Conservation (phyloP, 805 yeast genomes). For the Yarrowia hollandica region DNA sequence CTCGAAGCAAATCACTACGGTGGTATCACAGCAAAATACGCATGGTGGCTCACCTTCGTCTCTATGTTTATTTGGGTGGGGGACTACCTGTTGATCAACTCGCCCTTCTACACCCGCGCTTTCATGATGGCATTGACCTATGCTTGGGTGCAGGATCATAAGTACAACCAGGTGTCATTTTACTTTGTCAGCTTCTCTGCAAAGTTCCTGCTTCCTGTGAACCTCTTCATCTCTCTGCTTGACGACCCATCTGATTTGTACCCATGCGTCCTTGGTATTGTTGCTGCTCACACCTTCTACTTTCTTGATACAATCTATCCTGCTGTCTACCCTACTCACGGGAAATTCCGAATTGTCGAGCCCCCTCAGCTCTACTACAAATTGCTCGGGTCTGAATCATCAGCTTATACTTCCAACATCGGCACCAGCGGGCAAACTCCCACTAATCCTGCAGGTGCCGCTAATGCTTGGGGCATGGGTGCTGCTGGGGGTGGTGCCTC, state of each 20-base stretch:
- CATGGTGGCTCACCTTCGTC: conserved; percentile 16
- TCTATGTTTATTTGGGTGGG: conserved; percentile 21
- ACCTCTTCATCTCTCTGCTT: conserved; percentile 38
- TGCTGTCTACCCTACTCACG: conserved; percentile 6
- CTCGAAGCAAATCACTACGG: conserved; percentile 6
- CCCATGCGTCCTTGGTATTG: conserved; percentile 40
- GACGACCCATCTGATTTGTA: conserved; percentile 38
- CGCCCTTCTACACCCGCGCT: conserved; percentile 30
- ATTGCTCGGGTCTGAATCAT: background rate
- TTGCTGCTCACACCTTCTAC: conserved; percentile 37
- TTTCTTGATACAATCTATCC: conserved; percentile 30
- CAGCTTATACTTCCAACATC: conserved; percentile 23
- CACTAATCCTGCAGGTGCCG: background rate
- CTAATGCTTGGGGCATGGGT: conserved; percentile 4
- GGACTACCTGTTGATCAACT: conserved; percentile 9
- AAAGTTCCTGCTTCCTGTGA: conserved; percentile 39
- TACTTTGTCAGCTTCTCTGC: conserved; percentile 40
- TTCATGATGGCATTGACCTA: conserved; percentile 41
- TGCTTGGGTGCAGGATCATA: conserved; percentile 44
- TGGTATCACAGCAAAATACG: conserved; percentile 12
- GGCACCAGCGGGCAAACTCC: conserved; percentile 2
- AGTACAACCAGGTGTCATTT: conserved; percentile 37
- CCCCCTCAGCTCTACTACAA: conserved; percentile 11
- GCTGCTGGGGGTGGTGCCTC: background rate
- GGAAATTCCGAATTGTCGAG: conserved; percentile 28